Conservation (phyloP, 192 early-diverging fungal genomes). For the Piromyces finnis region DNA sequence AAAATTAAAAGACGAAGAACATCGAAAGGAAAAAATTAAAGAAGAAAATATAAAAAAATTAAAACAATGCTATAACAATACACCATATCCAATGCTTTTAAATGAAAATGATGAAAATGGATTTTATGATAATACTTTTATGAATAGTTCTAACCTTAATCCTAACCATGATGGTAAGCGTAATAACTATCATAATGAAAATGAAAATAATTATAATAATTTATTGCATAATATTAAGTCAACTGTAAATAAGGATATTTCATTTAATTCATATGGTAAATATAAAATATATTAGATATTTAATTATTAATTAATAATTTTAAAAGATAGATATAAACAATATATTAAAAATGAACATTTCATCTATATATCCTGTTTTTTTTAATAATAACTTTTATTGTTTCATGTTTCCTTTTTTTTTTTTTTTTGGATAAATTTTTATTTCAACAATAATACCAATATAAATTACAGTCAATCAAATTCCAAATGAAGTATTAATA, state of each 20-base stretch:
- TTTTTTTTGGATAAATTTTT: too few relatives aligned
- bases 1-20: background rate
- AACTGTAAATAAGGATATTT: background rate
- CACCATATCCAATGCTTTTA: background rate
- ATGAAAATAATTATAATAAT: background rate
- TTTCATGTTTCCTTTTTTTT: too few relatives aligned
- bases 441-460: too few relatives aligned
- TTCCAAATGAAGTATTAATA: background rate
- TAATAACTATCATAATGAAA: too few relatives aligned
- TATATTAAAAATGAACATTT: too few relatives aligned
- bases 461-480: background rate
- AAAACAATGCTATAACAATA: background rate
- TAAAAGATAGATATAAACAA: too few relatives aligned
- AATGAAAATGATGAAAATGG: background rate
- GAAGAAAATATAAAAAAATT: background rate
- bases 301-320: too few relatives aligned
- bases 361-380: too few relatives aligned
- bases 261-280: background rate
- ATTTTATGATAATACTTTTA: background rate
- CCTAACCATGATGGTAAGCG: background rate
- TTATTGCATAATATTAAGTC: background rate
- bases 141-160: background rate
- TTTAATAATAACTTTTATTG: too few relatives aligned
- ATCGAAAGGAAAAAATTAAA: background rate
- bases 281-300: background rate